Evolutionary conservation across 2,329 filamentous ascomycete species (phyloP).

Genomic region (Exophiala sideris): DNA sequence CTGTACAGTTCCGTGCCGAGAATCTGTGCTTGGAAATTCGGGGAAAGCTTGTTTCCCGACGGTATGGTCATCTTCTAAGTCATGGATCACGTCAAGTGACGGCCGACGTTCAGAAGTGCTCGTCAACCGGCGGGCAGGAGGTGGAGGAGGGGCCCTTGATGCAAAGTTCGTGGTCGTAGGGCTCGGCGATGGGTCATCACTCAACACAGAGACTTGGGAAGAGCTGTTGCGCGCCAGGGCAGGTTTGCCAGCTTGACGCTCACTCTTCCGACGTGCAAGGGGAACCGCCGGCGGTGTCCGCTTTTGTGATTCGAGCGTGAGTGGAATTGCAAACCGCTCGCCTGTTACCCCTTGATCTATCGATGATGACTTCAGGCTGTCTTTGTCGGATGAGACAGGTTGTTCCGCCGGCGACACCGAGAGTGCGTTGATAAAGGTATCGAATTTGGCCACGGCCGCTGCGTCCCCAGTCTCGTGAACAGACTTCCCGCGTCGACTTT

Average conservation of each 20-base stretch:
- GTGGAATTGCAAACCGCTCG: neutral
- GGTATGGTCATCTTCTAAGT: slow-evolving; percentile 3
- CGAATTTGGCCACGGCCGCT: slow-evolving; percentile 16
- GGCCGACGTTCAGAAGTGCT: slow-evolving; percentile 31
- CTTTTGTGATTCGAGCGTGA: slow-evolving; percentile 7
- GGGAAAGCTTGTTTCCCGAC: neutral
- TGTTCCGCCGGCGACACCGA: slow-evolving; percentile 6
- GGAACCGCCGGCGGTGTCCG: slow-evolving; percentile 48
- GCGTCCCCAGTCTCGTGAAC: slow-evolving; percentile 47
- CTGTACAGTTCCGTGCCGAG: neutral
- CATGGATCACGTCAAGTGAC: slow-evolving; percentile 19
- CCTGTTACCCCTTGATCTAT: slow-evolving; percentile 25
- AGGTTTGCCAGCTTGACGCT: slow-evolving; percentile 37
- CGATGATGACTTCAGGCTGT: slow-evolving; percentile 25
- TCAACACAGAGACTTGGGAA: slow-evolving; percentile 31
- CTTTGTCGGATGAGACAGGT: slow-evolving; percentile 6
- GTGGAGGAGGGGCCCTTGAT: slow-evolving; percentile 39
- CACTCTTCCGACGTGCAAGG: slow-evolving; percentile 47
- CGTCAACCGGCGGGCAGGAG: slow-evolving; percentile 51
- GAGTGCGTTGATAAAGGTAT: slow-evolving; percentile 23
- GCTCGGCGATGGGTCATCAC: slow-evolving; percentile 31
- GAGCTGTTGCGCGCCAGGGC: slow-evolving; percentile 33
- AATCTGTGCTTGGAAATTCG: neutral
- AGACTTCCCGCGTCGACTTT: slow-evolving; percentile 72
- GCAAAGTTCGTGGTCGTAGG: slow-evolving; percentile 29